Base-by-base conservation (phyloP, 2,329 filamentous ascomycete species). In the Aspergillus viridinutans region DNA sequence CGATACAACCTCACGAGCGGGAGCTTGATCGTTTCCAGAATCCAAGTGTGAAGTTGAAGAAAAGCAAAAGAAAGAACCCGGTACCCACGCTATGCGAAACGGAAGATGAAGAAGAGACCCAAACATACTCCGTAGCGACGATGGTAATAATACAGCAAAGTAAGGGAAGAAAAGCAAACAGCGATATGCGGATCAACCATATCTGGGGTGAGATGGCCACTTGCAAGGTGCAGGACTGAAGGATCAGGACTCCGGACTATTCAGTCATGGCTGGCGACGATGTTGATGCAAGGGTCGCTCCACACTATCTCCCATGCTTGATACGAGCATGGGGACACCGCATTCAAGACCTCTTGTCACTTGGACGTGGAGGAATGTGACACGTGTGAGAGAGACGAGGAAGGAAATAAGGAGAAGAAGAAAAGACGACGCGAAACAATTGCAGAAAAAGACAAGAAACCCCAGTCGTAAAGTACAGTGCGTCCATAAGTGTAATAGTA, bases 71-170 rank as follows among this genome's bases (percentile, higher is more conserved):
- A 58, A 50, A 50, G 29, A 61, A 64, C 59, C 55, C 56, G 50
- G 51, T 56, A 61, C 63, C 67, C 67, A 71, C 70, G 68, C 70
- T 71, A 72, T 70, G 69, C 70, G 65, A 62, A 63, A 61, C 32
- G 52, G 50, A 43, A 50, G 57, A 54, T 52, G 51, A 50, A 56
- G 45, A 51, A 57, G 50, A 52, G 47, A 35, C 45, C 43, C 26
- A 50, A 53, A n/a, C 14, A 38, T 6, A 29, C 10, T 29, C 28
- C 4, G 28, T 12, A 38, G 32, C 54, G 42, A 21, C 26, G 28
- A 57, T 54, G 55, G 53, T 52, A 21, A 58, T 60, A 52, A 55
- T 55, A 59, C 54, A 60, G 53, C 43, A 40, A 42, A 38, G 14
- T 29, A 40, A 32, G 17, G 21, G 47, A 58, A 50, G 49, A 28